These are phyloP conservation scores for Citrullus amarus DNA, from an alignment of 306 rosid genomes.

Conservation along the genomic window DNA sequence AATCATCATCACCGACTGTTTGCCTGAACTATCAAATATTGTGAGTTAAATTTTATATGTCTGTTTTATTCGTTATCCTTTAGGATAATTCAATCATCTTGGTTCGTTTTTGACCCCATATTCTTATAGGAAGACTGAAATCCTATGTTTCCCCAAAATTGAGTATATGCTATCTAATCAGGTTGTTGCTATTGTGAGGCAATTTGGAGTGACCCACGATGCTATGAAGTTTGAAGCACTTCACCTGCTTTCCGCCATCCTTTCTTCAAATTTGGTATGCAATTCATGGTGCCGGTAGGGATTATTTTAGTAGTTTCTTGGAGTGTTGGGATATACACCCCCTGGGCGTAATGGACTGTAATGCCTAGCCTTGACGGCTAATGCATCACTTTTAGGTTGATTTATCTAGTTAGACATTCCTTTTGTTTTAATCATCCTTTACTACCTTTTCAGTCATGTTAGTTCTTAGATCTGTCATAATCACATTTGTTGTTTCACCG, in stretches of 20 bases:
- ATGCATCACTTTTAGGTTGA: neutral
- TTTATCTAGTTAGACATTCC: neutral
- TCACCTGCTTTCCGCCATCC: conserved; percentile 48
- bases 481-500: neutral
- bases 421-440: neutral
- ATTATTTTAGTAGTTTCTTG: neutral
- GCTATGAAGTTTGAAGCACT: conserved; percentile 73
- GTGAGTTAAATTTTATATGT: conserved; percentile 34
- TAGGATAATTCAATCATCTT: neutral
- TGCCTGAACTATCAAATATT: conserved; percentile 49
- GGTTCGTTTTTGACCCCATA: conserved; percentile 8
- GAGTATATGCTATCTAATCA: conserved; percentile 14
- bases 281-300: conserved; percentile 7
- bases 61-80: neutral
- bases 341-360: neutral
- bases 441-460: neutral
- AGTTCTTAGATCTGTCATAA: neutral
- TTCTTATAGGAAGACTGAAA: neutral
- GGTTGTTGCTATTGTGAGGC: conserved; percentile 60
- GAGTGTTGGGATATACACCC: neutral
- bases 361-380: neutral
- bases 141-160: neutral
- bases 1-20: conserved; percentile 22
- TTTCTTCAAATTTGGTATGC: conserved; percentile 57
- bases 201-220: conserved; percentile 63